phyloP scores from a whole-genome alignment of 768 basidiomycete species.

The Kwoniella sp. region DNA sequence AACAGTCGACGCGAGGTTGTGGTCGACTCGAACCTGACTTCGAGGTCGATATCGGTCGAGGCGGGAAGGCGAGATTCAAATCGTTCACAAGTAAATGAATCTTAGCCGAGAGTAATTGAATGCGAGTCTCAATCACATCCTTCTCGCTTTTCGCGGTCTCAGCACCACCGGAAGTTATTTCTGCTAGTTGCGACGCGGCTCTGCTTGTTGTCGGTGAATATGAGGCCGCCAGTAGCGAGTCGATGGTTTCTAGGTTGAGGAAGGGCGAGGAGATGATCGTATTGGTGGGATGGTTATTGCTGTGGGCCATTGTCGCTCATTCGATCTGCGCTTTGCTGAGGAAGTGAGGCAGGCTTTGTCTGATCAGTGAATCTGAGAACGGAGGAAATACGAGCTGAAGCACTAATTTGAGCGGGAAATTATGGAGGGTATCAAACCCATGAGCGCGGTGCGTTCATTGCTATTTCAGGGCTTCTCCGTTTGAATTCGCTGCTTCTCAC shows the following conservation, averaged over 20 bases:
- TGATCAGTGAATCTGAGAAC: too few species aligned
- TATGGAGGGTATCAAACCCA: too few species aligned
- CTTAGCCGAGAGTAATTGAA: slow-evolving; percentile 37
- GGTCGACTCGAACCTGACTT: not conserved
- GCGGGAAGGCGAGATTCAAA: not conserved
- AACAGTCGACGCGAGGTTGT: not conserved
- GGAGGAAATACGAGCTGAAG: too few species aligned
- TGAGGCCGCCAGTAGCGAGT: slow-evolving; percentile 17
- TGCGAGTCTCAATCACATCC: slow-evolving; percentile 4
- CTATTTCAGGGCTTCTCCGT: not conserved
- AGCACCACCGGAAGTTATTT: too few species aligned
- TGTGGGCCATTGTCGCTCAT: too few species aligned
- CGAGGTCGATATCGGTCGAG: not conserved
- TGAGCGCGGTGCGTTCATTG: not conserved
- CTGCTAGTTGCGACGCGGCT: too few species aligned
- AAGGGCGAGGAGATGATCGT: slow-evolving; percentile 41
- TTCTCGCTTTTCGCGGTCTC: too few species aligned
- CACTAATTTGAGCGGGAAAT: too few species aligned
- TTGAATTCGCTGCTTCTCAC: too few species aligned
- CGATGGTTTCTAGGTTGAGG: slow-evolving; percentile 27
- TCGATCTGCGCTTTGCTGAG: too few species aligned
- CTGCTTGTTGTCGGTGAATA: not conserved
- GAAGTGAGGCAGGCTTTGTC: too few species aligned
- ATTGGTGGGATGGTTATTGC: too few species aligned
- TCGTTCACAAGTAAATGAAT: slow-evolving; percentile 34